Evolutionary conservation across 2,329 filamentous ascomycete genomes (phyloP).

Genomic region (Lizonia empirigonia): DNA sequence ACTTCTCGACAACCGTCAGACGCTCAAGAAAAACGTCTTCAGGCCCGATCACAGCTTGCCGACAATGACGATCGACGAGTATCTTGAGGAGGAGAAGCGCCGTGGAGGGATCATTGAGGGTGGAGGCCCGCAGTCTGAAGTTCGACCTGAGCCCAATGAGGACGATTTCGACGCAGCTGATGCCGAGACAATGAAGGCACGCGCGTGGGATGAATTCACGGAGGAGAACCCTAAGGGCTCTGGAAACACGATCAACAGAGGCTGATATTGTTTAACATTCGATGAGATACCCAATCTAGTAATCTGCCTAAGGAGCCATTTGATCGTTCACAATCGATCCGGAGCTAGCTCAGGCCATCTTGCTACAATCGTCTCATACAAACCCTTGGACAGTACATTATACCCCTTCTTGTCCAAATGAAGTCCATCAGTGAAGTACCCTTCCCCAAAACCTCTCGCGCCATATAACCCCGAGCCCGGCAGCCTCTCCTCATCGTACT

Average conservation of each 20-base stretch:
- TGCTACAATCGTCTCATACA: constrained; percentile 28
- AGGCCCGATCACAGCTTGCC: constrained; percentile 89
- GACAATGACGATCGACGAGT: constrained; percentile 98
- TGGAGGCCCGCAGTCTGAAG: constrained; percentile 75
- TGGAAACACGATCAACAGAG: constrained; percentile 83
- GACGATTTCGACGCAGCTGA: constrained; percentile 89
- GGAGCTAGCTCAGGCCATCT: constrained; percentile 43
- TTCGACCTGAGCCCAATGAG: constrained; percentile 77
- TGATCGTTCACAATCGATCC: constrained; percentile 21
- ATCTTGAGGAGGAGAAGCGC: constrained; percentile 85
- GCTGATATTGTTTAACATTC: constrained; percentile 46
- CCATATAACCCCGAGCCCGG: constrained; percentile 45
- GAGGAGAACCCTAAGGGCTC: constrained; percentile 86
- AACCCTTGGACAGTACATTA: constrained; percentile 29
- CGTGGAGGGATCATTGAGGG: constrained; percentile 90
- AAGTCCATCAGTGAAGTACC: constrained; percentile 48
- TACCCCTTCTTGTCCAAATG: constrained; percentile 45
- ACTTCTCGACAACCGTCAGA: constrained; percentile 75
- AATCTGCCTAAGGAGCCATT: neutral
- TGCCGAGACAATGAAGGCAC: constrained; percentile 87
- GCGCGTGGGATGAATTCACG: constrained; percentile 92
- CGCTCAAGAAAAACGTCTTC: constrained; percentile 81
- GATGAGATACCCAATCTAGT: constrained; percentile 21
- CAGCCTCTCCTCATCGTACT: constrained; percentile 38
- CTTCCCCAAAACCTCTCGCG: constrained; percentile 38